phyloP scores from a whole-genome alignment of 495 filamentous ascomycete species.

The Hypoxylon trugodes region DNA sequence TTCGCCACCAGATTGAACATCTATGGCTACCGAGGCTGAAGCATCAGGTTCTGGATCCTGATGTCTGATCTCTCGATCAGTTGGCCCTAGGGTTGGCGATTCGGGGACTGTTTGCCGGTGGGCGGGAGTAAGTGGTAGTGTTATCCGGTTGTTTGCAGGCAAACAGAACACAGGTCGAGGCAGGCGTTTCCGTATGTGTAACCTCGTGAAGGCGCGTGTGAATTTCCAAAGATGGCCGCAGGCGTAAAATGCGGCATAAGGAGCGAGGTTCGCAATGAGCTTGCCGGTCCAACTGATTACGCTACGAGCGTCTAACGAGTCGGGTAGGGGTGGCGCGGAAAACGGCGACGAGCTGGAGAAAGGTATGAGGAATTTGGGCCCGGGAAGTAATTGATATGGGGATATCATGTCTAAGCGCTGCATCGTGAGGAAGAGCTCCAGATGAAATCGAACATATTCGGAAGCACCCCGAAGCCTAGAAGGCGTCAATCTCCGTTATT shows the following conservation, averaged over 20 bases:
- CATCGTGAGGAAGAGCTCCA: slow-evolving; percentile 57
- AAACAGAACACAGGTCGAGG: slow-evolving; percentile 29
- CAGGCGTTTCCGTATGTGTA: slow-evolving; percentile 24
- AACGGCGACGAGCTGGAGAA: slow-evolving; percentile 59
- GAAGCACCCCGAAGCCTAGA: slow-evolving; percentile 41
- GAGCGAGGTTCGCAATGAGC: slow-evolving; percentile 42
- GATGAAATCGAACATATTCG: slow-evolving; percentile 52
- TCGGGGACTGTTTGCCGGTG: slow-evolving; percentile 36
- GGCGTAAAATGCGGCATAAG: slow-evolving; percentile 48
- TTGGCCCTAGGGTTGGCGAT: slow-evolving; percentile 40
- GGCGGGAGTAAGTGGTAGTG: not conserved
- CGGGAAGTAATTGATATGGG: slow-evolving; percentile 49
- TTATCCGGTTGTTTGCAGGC: not conserved
- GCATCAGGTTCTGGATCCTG: slow-evolving; percentile 36
- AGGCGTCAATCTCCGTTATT: slow-evolving; percentile 10
- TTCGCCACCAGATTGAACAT: slow-evolving; percentile 39
- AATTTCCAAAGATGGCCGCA: slow-evolving; percentile 29
- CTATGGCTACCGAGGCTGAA: slow-evolving; percentile 30
- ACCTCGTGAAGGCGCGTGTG: slow-evolving; percentile 17
- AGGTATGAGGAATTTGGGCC: slow-evolving; percentile 56
- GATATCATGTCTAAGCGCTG: slow-evolving; percentile 59
- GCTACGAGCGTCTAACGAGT: slow-evolving; percentile 29
- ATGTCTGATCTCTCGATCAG: slow-evolving; percentile 40
- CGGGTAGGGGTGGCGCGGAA: slow-evolving; percentile 44
- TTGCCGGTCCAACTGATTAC: slow-evolving; percentile 45